Base-by-base conservation (phyloP, 202 grass and related monocot genomes). In the Bolboschoenoplectus hybrid region DNA sequence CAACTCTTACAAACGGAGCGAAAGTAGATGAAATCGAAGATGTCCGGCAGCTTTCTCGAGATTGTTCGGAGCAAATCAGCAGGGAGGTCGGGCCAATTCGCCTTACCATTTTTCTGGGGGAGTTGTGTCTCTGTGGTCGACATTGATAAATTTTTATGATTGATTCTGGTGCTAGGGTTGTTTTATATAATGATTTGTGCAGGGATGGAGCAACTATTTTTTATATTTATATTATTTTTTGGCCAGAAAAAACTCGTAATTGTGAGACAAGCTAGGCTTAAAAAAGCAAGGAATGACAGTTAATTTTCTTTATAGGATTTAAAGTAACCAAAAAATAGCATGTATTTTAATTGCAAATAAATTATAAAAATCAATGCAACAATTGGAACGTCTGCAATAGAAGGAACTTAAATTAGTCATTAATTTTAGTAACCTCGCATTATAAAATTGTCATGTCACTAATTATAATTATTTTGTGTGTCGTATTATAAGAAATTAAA, bases 1-100 rank as follows among this genome's bases (percentile, higher is more conserved):
- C 63, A 67, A 39, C 34, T 67, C 63, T 67, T 67, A 38, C 63
- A 67, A 38, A 67, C 63, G 26, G 35, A 38, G 34, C 63, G 63
- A 38, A 67, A 67, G 35, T 19, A 13, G 35, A 38, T 10, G 34
- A 67, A 67, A 67, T 67, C 63, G 34, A 2, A 13, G 34, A 67
- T 19, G 5, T 67, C 63, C 3, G 38, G 16, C 13, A 67, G 10
- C 63, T 38, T 67, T 38, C 39, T 67, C 2, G 9, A 38, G 32
- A 39, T 67, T 35, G 9, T 39, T 19, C 3, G 34, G 63, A 67
- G 35, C 63, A 67, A 35, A 7, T 67, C 63, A 13, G 63, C 34
- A 35, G 63, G 63, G 1, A 67, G 34, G 39, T 67, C 9, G 8
- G 63, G 14, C 63, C 63, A 67, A 1, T 39, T 34, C 2, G 36